Percentiles rank a stretch among this genome's conserved stretches.
Evolutionary conservation across 257 asterid genomes (phyloP).

Genomic region (Ilex aquifolium): DNA sequence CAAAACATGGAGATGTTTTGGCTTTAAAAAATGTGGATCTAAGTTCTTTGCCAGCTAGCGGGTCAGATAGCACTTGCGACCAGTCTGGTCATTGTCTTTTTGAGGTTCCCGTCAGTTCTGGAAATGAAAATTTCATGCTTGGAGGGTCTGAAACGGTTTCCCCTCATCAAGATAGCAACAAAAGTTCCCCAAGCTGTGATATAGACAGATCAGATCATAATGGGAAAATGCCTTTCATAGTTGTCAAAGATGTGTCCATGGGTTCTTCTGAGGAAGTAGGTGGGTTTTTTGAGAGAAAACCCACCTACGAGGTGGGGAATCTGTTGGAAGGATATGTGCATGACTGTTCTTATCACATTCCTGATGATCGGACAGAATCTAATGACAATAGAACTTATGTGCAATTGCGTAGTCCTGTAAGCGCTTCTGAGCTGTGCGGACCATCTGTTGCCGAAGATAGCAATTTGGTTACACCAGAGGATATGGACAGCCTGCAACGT

Average conservation of each 20-base stretch:
- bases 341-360: constrained; percentile 9
- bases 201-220: constrained; percentile 25
- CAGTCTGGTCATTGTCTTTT: constrained; percentile 32
- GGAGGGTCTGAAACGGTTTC: constrained; percentile 34
- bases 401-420: not conserved
- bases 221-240: constrained; percentile 14
- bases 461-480: not conserved
- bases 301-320: not conserved
- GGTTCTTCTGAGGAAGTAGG: constrained; percentile 22
- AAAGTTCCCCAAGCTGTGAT: constrained; percentile 37
- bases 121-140: constrained; percentile 27
- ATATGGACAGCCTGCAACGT: too few species aligned
- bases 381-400: not conserved
- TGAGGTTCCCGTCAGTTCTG: constrained; percentile 66
- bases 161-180: constrained; percentile 39
- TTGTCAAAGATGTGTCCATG: not conserved
- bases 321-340: constrained; percentile 5
- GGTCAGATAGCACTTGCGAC: constrained; percentile 35
- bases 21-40: constrained; percentile 14
- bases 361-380: constrained; percentile 4
- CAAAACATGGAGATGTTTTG: constrained; percentile 14
- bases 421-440: not conserved
- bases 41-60: constrained; percentile 33
- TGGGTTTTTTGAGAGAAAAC: constrained; percentile 1
- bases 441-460: not conserved